These are phyloP conservation scores for Colletotrichum limetticola DNA, from an alignment of 2,329 filamentous ascomycete species.

Conservation along the genomic window DNA sequence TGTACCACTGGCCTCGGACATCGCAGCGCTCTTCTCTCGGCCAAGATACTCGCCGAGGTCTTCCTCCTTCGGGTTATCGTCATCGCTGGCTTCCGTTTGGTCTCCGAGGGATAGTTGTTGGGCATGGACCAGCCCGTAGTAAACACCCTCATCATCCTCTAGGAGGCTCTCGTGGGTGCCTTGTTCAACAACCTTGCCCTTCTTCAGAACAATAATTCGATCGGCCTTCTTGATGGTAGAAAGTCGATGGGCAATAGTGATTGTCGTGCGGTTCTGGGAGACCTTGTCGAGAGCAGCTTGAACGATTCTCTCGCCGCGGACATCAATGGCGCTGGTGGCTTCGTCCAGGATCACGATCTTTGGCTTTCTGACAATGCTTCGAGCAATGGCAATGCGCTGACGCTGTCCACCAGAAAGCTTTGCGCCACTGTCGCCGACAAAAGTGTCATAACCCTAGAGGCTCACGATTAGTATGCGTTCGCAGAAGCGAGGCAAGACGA, in stretches of 20 bases:
- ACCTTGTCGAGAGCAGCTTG: slow-evolving; percentile 72
- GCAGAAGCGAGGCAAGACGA: neutral
- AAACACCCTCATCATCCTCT: slow-evolving; percentile 67
- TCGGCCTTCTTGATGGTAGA: slow-evolving; percentile 83
- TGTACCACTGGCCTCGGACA: slow-evolving; percentile 45
- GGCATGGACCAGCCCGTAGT: slow-evolving; percentile 73
- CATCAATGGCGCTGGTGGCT: slow-evolving; percentile 75
- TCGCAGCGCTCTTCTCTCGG: slow-evolving; percentile 58
- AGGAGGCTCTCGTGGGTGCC: slow-evolving; percentile 82
- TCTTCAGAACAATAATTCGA: slow-evolving; percentile 79
- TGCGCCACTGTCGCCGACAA: slow-evolving; percentile 68
- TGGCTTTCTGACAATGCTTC: slow-evolving; percentile 78
- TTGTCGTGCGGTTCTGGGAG: slow-evolving; percentile 72
- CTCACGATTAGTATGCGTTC: neutral
- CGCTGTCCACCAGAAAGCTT: slow-evolving; percentile 87
- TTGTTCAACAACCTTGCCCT: slow-evolving; percentile 77
- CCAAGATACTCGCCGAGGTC: slow-evolving; percentile 51
- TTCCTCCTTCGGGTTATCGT: slow-evolving; percentile 49
- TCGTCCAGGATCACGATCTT: slow-evolving; percentile 81
- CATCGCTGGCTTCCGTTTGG: slow-evolving; percentile 49
- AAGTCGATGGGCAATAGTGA: slow-evolving; percentile 79
- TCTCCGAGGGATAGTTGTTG: slow-evolving; percentile 68
- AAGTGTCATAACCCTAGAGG: slow-evolving; percentile 73
- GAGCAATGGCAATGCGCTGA: slow-evolving; percentile 83
- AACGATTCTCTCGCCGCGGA: slow-evolving; percentile 67